Conservation (phyloP, 2,329 filamentous ascomycete genomes). For the Penicillium sp. region DNA sequence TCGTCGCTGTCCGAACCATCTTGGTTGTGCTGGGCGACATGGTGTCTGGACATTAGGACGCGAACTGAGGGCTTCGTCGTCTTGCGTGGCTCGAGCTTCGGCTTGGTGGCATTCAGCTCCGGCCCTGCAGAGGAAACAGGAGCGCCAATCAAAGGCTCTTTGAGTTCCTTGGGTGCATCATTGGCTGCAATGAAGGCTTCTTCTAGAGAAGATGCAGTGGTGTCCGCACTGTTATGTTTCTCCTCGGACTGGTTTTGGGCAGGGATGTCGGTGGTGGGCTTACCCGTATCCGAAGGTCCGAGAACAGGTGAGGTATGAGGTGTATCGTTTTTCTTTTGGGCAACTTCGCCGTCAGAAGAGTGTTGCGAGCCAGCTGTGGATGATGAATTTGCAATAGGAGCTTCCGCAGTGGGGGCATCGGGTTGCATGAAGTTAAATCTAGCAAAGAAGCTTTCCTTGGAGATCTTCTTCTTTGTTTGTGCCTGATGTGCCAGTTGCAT, state of each 20-base stretch:
- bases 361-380: slow-evolving; percentile 51
- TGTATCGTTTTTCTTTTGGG: slow-evolving; percentile 51
- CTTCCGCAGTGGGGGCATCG: slow-evolving; percentile 22
- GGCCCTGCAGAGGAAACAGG: slow-evolving; percentile 7
- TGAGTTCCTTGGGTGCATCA: slow-evolving; percentile 11
- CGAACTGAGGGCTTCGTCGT: slow-evolving; percentile 34
- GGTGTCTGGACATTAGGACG: slow-evolving; percentile 39
- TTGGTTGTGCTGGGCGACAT: slow-evolving; percentile 33
- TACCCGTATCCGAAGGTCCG: slow-evolving; percentile 21
- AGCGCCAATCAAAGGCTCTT: slow-evolving; percentile 5
- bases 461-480: slow-evolving; percentile 85
- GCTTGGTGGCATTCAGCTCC: slow-evolving; percentile 19
- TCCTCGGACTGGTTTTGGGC: background rate
- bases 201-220: slow-evolving; percentile 39
- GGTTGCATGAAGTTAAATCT: slow-evolving; percentile 69
- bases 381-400: slow-evolving; percentile 30
- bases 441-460: slow-evolving; percentile 75
- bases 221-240: slow-evolving; percentile 21
- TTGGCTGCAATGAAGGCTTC: slow-evolving; percentile 31
- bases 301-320: slow-evolving; percentile 64
- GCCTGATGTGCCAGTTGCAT: slow-evolving; percentile 89
- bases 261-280: slow-evolving; percentile 3
- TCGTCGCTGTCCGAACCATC: slow-evolving; percentile 50
- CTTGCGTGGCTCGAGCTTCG: slow-evolving; percentile 25
- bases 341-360: slow-evolving; percentile 41